Base-by-base conservation (phyloP, 164 flowering plant species). In the Magnolia kwangsiensis region DNA sequence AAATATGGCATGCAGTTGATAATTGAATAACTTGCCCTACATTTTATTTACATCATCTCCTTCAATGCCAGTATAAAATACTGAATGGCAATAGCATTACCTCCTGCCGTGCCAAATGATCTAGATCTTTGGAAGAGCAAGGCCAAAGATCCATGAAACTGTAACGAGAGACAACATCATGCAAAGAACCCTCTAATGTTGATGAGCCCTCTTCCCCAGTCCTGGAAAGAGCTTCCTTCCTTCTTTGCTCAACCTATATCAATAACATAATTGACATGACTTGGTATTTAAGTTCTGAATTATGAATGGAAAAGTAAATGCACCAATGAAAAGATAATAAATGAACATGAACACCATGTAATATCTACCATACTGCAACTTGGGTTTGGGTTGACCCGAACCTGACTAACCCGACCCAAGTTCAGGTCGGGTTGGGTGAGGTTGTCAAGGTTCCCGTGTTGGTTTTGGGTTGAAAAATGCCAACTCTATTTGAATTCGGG, bases 91-190 rank as follows among this genome's bases (percentile, higher is more conserved):
- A 66, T 31, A 37, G 72, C 55, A 18, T 23, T 86, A 93, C 99
- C 92, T 92, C 97, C 80, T 90, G 94, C 18, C 90, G 84, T 8
- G 96, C 84, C 80, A 95, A 86, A 83, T 92, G 90, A 82, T 95
- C 99, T 81, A 95, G 77, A 71, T 93, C 96, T 82, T 80, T 91
- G 31, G 99, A 85, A 55, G 98, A 89, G 83, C 99, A 92, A 8
- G 99, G 99, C 96, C 94, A 89, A 63, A 95, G 94, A 88, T 89
- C 97, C 99, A 89, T 93, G 82, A 88, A 95, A 83, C 94, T 92
- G 73, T 95, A 93, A 5, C 98, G 89, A 71, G 95, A 88, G 55
- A 90, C 90, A 69, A 93, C 92, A 85, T 95, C 99, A 74, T 92
- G 96, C 80, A 93, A 85, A 58, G 95, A 95, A 75, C 83, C 80